Conservation (phyloP, 2,329 filamentous ascomycete species). For the Diaporthe vaccinii region DNA sequence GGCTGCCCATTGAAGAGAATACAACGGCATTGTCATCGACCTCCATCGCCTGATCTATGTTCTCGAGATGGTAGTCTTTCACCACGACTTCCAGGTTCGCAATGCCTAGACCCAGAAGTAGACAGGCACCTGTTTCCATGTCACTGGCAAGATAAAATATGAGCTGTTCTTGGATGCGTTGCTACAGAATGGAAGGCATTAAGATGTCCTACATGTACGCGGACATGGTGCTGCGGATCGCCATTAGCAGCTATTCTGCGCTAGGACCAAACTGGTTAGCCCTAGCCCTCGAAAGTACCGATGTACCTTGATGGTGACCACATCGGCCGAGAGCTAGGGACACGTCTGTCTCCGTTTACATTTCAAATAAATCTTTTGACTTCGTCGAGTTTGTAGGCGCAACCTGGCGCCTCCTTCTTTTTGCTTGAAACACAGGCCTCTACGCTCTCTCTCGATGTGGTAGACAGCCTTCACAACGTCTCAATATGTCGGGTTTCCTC, state of each 20-base stretch:
- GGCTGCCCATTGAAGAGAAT: too few species aligned
- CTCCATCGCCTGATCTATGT: too few species aligned
- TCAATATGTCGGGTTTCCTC: conserved; percentile 64
- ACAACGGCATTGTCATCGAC: too few species aligned
- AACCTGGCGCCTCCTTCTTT: background rate
- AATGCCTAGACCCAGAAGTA: too few species aligned
- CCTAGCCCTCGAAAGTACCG: background rate
- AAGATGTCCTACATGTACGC: background rate
- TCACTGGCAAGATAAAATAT: background rate
- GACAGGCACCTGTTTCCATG: background rate
- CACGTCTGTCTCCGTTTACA: conserved; percentile 13
- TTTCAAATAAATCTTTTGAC: background rate
- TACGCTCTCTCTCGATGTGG: conserved; percentile 29
- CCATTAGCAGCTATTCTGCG: background rate
- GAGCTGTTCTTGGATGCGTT: background rate
- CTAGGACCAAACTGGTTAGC: conserved; percentile 1
- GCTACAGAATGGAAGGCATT: background rate
- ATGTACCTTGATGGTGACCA: background rate
- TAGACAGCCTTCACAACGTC: background rate
- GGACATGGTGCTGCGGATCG: background rate
- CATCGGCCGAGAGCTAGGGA: conserved; percentile 2
- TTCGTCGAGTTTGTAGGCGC: background rate
- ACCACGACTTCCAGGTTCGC: background rate
- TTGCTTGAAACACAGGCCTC: background rate
- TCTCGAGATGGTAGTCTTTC: too few species aligned